Evolutionary conservation across 2,329 filamentous ascomycete genomes (phyloP), one percentile per base, ranked within the genome.

Genomic region (Lizonia empirigonia): DNA sequence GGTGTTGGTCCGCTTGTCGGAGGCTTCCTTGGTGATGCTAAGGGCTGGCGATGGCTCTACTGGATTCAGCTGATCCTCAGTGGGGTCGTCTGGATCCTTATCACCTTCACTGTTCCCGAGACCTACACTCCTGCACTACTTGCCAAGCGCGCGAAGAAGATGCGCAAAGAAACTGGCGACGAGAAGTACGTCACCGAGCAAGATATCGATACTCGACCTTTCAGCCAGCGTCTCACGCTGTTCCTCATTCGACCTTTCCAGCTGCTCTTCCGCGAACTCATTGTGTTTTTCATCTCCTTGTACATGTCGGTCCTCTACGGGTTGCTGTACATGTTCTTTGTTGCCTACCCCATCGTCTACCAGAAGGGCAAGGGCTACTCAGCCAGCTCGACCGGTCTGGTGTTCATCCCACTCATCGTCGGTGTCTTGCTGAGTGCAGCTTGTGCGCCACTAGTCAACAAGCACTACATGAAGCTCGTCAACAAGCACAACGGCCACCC

Each of bases 71-170:
- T 94, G 9, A 95, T 96, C 65, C 69, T 94, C 10, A 78, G 88
- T 20, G 85, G 80, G 12, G 68, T 86, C 39, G 82, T 87, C 61
- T 94, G 88, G 84, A 53, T 88, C 15, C 70, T 93, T 53, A 91
- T 94, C 72, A 87, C 86, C 23, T 92, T 95, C 74, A 94, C 90
- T n/a, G 87, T 96, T 0, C 90, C 90, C 1, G 91, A 96, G 73
- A 96, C 91, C 0, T 96, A 94, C 70, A 86, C 90, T 0, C 90
- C 91, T 0, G 88, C 85, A 0, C 85, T 96, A 41, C 82, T 97
- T 13, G 82, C 83, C 44, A 76, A 76, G 23, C 82, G 90, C 10
- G 91, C 91, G 2, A 79, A 80, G 65, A 89, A 89, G 70, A 76
- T 94, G 54, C 83, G 91, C 44, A 84, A 86, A 67, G 73, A 84